phyloP scores from a whole-genome alignment of 441 rosid genomes.

The Corymbia calophylla region DNA sequence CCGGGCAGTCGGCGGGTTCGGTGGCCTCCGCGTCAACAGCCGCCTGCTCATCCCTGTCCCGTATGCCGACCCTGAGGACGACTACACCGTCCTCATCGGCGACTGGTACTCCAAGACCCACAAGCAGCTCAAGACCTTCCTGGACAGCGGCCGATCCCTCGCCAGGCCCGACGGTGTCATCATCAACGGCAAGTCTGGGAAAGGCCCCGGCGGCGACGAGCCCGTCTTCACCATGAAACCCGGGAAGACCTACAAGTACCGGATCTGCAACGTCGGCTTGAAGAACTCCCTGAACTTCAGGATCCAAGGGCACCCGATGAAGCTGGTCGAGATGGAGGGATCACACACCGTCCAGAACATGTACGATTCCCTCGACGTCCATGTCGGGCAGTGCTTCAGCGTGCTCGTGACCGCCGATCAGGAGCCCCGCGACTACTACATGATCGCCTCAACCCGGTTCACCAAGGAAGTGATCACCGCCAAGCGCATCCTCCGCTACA shows the following conservation, averaged over 20 bases:
- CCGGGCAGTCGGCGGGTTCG: slow-evolving; percentile 7
- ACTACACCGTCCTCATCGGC: slow-evolving; percentile 3
- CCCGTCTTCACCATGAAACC: slow-evolving; percentile 13
- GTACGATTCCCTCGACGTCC: slow-evolving; percentile 13
- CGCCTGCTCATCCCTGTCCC: slow-evolving; percentile 14
- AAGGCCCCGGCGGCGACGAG: not conserved
- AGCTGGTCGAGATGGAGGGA: slow-evolving; percentile 15
- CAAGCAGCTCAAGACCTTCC: not conserved
- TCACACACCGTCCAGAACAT: slow-evolving; percentile 9
- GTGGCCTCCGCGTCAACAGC: slow-evolving; percentile 10
- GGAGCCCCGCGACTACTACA: slow-evolving; percentile 8
- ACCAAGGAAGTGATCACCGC: slow-evolving; percentile 1
- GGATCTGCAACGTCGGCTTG: slow-evolving; percentile 8
- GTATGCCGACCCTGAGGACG: slow-evolving; percentile 11
- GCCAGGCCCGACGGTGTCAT: slow-evolving; percentile 11
- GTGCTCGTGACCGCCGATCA: slow-evolving; percentile 10
- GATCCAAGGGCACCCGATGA: slow-evolving; percentile 14
- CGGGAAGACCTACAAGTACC: slow-evolving; percentile 13
- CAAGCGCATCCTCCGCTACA: not conserved
- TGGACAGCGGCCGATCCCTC: slow-evolving; percentile 7
- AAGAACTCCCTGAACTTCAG: slow-evolving; percentile 14
- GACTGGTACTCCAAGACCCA: slow-evolving; percentile 14
- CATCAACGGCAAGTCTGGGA: slow-evolving; percentile 6
- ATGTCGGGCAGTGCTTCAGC: slow-evolving; percentile 7
- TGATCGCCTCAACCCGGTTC: slow-evolving; percentile 10